phyloP scores from a whole-genome alignment of 1,139 yeast species.

The Blastobotrys capitulatus region DNA sequence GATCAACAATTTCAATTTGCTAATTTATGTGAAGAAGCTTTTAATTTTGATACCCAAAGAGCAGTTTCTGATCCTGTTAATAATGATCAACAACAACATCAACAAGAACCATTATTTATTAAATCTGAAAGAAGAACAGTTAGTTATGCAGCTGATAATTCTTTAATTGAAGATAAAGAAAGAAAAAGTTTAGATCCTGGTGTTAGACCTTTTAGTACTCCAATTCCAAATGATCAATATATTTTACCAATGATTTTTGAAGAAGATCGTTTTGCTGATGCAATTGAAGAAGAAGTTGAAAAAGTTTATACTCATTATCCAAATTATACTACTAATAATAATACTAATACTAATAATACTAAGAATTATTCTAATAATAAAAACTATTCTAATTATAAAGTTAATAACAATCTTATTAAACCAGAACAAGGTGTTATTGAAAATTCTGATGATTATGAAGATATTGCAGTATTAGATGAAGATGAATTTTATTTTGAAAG shows the following conservation, averaged over 20 bases:
- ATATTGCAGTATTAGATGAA: neutral
- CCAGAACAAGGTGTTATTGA: neutral
- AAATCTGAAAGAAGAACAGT: conserved; percentile 17
- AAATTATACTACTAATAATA: neutral
- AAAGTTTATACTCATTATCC: conserved; percentile 1
- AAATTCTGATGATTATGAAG: conserved; percentile 2
- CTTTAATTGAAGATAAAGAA: neutral
- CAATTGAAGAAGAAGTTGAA: conserved; percentile 34
- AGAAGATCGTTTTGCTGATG: conserved; percentile 37
- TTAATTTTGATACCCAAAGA: conserved; percentile 4
- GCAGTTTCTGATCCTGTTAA: conserved; percentile 17
- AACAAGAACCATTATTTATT: neutral
- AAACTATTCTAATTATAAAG: neutral
- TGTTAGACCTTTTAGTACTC: conserved; percentile 15
- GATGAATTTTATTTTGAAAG: neutral
- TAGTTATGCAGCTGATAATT: conserved; percentile 15
- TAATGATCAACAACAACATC: too few relatives aligned
- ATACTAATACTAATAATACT: neutral
- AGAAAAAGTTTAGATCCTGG: conserved; percentile 16
- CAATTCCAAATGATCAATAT: conserved; percentile 10
- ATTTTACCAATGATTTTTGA: conserved; percentile 36
- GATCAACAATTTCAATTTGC: conserved; percentile 9
- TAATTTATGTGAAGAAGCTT: conserved; percentile 16
- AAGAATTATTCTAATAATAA: neutral
- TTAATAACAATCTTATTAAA: neutral